Evolutionary conservation across 202 grass and related monocot genomes (phyloP), one percentile per base, ranked within the genome.

Genomic region (Saccharum hybrid): DNA sequence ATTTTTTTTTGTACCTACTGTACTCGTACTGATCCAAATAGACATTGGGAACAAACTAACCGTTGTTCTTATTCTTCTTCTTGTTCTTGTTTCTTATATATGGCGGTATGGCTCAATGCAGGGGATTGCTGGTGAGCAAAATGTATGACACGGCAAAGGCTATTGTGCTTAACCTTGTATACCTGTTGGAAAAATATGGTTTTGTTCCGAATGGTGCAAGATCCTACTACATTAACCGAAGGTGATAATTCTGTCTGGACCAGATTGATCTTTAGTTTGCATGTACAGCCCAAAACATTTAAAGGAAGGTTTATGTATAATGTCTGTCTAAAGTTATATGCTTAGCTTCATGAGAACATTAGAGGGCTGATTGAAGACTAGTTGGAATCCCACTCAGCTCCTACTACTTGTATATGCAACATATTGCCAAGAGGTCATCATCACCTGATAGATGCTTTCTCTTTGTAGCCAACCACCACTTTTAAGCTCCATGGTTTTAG

Each of bases 181-280:
- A 87, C 76, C 38, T 98, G 63, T 63, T 94, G 72, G 93, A 96
- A 78, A 81, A 79, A 36, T 96, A 96, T 71, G 96, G 93, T 19
- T 90, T 86, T 78, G 96, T 96, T 83, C 78, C 80, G 5, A 96
- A 98, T 59, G 96, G 96, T 46, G 96, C 91, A 7, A 92, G 93
- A 86, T 86, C 87, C 0, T 98, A 98, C 81, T 98, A 98, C 83
- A 98, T 63, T 42, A 98, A 98, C 77, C 84, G 96, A 85, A 98
- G 93, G 96, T 98, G 40, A 87, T 31, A n/a, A 42, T 51, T 51
- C 33, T 76, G 0, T 48, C 14, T 59, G 13, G 6, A 3, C 1
- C 4, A 72, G 0, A 49, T 0, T 65, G 9, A n/a, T 54, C 6
- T 65, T 71, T 77, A 52, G 26, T 84, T 60, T 59, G 15, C 36